phyloP scores from a whole-genome alignment of 257 asterid species.

The Przewalskia tangutica region DNA sequence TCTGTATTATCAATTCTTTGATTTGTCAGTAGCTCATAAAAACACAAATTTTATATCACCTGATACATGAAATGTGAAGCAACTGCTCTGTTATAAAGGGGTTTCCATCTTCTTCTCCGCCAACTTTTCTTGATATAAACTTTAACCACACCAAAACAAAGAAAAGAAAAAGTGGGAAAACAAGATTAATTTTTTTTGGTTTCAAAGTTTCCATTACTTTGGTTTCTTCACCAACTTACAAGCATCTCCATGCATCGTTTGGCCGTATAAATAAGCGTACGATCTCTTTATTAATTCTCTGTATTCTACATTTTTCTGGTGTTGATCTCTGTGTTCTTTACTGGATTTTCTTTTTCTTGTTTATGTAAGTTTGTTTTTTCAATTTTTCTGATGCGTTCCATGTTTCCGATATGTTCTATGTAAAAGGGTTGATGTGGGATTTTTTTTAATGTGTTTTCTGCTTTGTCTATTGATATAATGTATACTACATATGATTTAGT shows the following conservation, averaged over 20 bases:
- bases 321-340: background rate
- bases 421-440: background rate
- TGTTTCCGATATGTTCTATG: background rate
- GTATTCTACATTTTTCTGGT: background rate
- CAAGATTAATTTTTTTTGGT: background rate
- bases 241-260: background rate
- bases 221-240: slow-evolving; percentile 17
- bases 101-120: slow-evolving; percentile 18
- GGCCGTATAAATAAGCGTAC: slow-evolving; percentile 12
- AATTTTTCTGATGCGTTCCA: background rate
- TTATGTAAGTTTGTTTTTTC: slow-evolving; percentile 8
- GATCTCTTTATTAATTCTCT: slow-evolving; percentile 6
- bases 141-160: background rate
- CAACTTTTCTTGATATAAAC: slow-evolving; percentile 16
- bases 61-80: background rate
- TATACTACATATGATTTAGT: background rate
- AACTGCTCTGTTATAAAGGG: background rate
- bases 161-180: background rate
- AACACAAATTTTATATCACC: background rate
- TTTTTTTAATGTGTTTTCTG: background rate
- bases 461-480: background rate
- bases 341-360: slow-evolving; percentile 7
- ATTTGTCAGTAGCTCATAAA: background rate
- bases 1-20: background rate
- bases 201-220: background rate